Evolutionary conservation across 768 basidiomycete species (phyloP).

Genomic region (Tylopilus sp.): DNA sequence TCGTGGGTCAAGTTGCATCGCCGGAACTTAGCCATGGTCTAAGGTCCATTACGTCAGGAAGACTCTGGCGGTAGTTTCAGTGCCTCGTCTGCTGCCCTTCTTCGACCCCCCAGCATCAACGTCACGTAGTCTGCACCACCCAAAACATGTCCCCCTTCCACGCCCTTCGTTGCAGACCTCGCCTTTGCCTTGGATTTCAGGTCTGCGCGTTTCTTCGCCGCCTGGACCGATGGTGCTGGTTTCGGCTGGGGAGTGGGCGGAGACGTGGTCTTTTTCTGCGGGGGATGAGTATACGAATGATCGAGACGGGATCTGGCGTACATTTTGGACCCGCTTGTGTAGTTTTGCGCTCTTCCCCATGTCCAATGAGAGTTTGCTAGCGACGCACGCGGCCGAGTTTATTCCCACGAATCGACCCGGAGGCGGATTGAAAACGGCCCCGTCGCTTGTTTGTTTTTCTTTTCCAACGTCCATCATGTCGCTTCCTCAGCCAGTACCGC

Average conservation of each 20-base stretch:
- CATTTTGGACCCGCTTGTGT: slow-evolving; percentile 35
- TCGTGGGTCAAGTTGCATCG: background rate
- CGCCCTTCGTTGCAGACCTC: no score
- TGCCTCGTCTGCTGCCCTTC: slow-evolving; percentile 64
- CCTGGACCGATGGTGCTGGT: slow-evolving; percentile 10
- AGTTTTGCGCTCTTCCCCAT: slow-evolving; percentile 38
- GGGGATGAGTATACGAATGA: background rate
- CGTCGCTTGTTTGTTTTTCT: background rate
- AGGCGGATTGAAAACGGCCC: slow-evolving; percentile 6
- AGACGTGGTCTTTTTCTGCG: slow-evolving; percentile 27
- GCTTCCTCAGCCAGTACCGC: slow-evolving; percentile 93
- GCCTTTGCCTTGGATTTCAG: slow-evolving; percentile 26
- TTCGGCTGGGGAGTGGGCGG: slow-evolving; percentile 3
- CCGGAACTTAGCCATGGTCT: slow-evolving; percentile 22
- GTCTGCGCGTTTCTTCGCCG: slow-evolving; percentile 28
- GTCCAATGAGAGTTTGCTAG: background rate
- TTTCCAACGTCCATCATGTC: slow-evolving; percentile 54
- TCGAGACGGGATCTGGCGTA: background rate
- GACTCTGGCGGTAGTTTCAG: slow-evolving; percentile 46
- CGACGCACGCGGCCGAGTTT: background rate
- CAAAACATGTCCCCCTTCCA: slow-evolving; percentile 47
- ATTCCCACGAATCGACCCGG: slow-evolving; percentile 33
- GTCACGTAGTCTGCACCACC: slow-evolving; percentile 78
- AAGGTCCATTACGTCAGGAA: slow-evolving; percentile 13
- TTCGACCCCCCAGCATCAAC: slow-evolving; percentile 67